phyloP scores from a whole-genome alignment of 768 basidiomycete genomes.

The Phylloporus sp. region DNA sequence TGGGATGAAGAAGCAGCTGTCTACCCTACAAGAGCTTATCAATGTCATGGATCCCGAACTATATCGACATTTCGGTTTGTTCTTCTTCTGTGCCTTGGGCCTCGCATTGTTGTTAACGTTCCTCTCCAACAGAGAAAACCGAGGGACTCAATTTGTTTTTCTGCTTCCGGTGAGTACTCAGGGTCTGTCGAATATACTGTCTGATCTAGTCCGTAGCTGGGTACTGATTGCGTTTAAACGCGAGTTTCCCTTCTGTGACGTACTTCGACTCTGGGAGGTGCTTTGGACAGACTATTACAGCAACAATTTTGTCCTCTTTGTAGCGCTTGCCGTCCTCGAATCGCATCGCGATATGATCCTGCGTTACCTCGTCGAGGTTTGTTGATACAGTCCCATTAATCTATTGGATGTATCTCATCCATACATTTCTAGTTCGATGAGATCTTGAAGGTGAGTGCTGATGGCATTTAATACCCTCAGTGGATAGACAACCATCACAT shows the following conservation, averaged over 20 bases:
- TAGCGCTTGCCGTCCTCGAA: constrained; percentile 91
- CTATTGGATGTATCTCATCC: constrained; percentile 1
- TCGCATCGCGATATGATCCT: constrained; percentile 94
- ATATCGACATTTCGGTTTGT: constrained; percentile 80
- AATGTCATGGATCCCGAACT: constrained; percentile 94
- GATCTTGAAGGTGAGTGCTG: constrained; percentile 25
- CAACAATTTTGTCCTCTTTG: constrained; percentile 83
- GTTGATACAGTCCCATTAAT: constrained; percentile 17
- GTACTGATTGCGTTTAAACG: constrained; percentile 93
- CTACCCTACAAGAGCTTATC: constrained; percentile 85
- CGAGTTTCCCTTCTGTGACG: constrained; percentile 91
- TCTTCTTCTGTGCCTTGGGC: not conserved
- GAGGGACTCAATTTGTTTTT: constrained; percentile 95
- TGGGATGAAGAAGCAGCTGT: constrained; percentile 94
- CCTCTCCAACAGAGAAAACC: constrained; percentile 60
- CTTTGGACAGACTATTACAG: constrained; percentile 92
- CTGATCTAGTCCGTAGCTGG: constrained; percentile 51
- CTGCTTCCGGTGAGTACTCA: constrained; percentile 81
- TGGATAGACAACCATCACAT: constrained; percentile 2
- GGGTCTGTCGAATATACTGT: not conserved
- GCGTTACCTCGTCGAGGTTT: constrained; percentile 89
- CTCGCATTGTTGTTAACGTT: not conserved
- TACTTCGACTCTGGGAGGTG: constrained; percentile 90
- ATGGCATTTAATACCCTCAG: not conserved
- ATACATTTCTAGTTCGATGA: constrained; percentile 55